Base-by-base conservation (phyloP, 2,329 filamentous ascomycete genomes). In the Arthrocladium fulminans region DNA sequence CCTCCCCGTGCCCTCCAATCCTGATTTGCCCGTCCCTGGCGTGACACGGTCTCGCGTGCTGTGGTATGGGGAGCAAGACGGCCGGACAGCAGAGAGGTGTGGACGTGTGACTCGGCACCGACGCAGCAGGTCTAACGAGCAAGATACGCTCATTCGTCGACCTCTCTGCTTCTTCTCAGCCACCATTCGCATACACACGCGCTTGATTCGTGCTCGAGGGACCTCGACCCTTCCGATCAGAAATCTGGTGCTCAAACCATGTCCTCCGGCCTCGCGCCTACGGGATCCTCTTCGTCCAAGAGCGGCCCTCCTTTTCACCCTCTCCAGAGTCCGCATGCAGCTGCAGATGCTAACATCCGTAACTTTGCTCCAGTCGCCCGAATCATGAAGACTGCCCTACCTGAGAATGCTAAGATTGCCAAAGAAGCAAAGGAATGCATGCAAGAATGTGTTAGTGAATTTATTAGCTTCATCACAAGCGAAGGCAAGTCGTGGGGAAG, bases 401-500 rank as follows among this genome's bases (percentile, higher is more conserved):
- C 92, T 45, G 92, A 98, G 57, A 98, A 98, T 64, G 92, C 92
- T 59, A 98, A 98, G 72, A 98, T 98, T 53, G 89, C 89, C 51
- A 98, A 98, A 66, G 92, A 98, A 66, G 92, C 92, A 48, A 98
- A 98, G 69, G 92, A 98, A 67, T 98, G 92, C 71, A 97, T 98
- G 92, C 92, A 98, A 69, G 92, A 98, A 69, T 98, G 92, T 65
- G 92, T 98, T 51, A 96, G 89, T 81, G 92, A 98, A 72, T 98
- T 98, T 69, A 98, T 98, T 73, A 95, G 88, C 5, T 98, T 98
- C 75, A 97, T 98, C 65, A 98, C 92, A 29, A 97, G 90, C 67
- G 92, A 98, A 77, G 92, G 92, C 95, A 68, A 64, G 84, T 73
- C 46, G 48, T 42, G 44, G 3, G n/a, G 51, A 53, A 34, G 54